Evolutionary conservation across 2,329 filamentous ascomycete species (phyloP).

Genomic region (Knufia fluminis): DNA sequence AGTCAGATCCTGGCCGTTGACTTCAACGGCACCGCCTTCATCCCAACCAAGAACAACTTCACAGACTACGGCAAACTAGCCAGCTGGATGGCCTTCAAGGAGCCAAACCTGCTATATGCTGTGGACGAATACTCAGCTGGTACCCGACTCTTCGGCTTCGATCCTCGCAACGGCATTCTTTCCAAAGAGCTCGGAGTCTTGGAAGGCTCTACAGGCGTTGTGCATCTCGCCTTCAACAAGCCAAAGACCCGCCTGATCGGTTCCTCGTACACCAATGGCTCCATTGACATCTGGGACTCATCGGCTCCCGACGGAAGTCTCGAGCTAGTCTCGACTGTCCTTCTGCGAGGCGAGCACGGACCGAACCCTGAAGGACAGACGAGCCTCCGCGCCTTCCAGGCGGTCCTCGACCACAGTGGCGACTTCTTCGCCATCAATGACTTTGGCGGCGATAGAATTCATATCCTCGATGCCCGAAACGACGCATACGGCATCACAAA

Average conservation of each 20-base stretch:
- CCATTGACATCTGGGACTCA: constrained; percentile 6
- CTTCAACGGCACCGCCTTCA: constrained; percentile 3
- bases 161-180: not conserved
- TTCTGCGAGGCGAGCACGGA: constrained; percentile 27
- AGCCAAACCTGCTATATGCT: constrained; percentile 5
- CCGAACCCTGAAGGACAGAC: constrained; percentile 42
- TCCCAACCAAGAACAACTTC: constrained; percentile 1
- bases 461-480: constrained; percentile 36
- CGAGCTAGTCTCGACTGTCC: constrained; percentile 19
- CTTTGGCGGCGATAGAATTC: constrained; percentile 57
- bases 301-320: not conserved
- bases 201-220: constrained; percentile 1
- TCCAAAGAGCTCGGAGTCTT: constrained; percentile 1
- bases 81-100: constrained; percentile 8
- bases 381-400: constrained; percentile 54
- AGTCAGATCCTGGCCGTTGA: not conserved
- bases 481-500: constrained; percentile 6
- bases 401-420: constrained; percentile 56
- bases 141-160: constrained; percentile 3
- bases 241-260: constrained; percentile 2
- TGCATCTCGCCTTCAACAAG: not conserved
- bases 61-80: constrained; percentile 1
- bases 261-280: not conserved
- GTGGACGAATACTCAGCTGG: constrained; percentile 1
- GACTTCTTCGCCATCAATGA: constrained; percentile 57